A percentile compares a stretch with the other conserved stretches of the same genome.
phyloP scores from a whole-genome alignment of 2,329 filamentous ascomycete species.

The Fusarium musae region DNA sequence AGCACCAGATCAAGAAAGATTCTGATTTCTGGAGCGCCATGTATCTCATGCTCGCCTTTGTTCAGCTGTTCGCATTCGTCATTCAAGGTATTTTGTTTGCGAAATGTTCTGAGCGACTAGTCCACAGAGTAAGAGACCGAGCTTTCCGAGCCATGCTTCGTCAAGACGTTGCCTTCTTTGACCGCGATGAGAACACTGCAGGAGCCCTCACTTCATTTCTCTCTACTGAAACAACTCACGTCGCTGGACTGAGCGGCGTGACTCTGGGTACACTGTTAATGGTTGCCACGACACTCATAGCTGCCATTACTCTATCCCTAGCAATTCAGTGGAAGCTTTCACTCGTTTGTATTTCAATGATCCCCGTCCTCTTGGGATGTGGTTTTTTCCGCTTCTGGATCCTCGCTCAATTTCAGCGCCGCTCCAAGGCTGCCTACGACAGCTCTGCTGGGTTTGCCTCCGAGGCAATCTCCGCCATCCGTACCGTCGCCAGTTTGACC shows the following conservation, averaged over 20 bases:
- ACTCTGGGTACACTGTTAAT: slow-evolving; percentile 89
- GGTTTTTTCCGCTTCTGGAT: slow-evolving; percentile 92
- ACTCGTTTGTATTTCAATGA: slow-evolving; percentile 81
- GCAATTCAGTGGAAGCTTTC: slow-evolving; percentile 88
- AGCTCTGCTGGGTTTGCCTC: slow-evolving; percentile 87
- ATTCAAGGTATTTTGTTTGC: slow-evolving; percentile 81
- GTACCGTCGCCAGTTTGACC: slow-evolving; percentile 91
- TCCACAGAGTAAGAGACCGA: slow-evolving; percentile 82
- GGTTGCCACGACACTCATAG: slow-evolving; percentile 81
- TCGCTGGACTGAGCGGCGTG: slow-evolving; percentile 87
- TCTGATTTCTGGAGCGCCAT: slow-evolving; percentile 89
- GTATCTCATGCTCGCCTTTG: slow-evolving; percentile 85
- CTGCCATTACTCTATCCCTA: slow-evolving; percentile 76
- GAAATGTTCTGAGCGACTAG: slow-evolving; percentile 84
- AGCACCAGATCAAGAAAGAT: slow-evolving; percentile 70
- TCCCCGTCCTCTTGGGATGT: slow-evolving; percentile 81
- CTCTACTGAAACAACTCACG: slow-evolving; percentile 87
- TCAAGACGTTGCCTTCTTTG: slow-evolving; percentile 94
- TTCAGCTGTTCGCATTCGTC: slow-evolving; percentile 75
- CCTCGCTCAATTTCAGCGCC: slow-evolving; percentile 80
- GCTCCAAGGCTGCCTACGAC: slow-evolving; percentile 83
- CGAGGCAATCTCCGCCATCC: slow-evolving; percentile 92
- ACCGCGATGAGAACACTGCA: slow-evolving; percentile 86
- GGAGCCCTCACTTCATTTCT: slow-evolving; percentile 90
- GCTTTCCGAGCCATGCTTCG: slow-evolving; percentile 90